Percentiles rank a stretch among this genome's conserved stretches.
phyloP scores from a whole-genome alignment of 2,329 filamentous ascomycete species.

The Coleophoma crateriformis region DNA sequence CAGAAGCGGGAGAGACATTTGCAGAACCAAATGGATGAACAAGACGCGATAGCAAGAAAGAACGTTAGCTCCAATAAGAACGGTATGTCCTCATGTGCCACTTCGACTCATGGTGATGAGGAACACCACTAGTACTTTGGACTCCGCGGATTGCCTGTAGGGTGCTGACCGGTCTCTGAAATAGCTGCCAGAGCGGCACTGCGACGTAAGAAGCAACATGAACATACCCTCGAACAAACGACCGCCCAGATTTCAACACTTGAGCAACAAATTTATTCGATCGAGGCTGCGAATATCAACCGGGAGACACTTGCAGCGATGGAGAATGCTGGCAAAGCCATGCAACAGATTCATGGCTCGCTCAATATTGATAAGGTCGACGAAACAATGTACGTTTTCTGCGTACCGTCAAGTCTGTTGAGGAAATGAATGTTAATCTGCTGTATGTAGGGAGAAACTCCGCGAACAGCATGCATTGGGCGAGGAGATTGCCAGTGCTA shows the following conservation, averaged over 20 bases:
- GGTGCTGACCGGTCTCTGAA: constrained; percentile 7
- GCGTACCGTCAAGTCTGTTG: constrained; percentile 4
- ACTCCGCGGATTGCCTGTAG: neutral
- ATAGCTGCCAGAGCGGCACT: constrained; percentile 86
- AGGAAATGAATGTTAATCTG: constrained; percentile 23
- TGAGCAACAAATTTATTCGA: constrained; percentile 92
- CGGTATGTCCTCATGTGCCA: constrained; percentile 49
- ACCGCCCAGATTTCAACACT: constrained; percentile 83
- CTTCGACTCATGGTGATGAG: neutral
- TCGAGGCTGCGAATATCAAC: constrained; percentile 98
- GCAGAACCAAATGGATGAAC: constrained; percentile 87
- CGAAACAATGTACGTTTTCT: constrained; percentile 73
- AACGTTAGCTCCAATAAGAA: constrained; percentile 85
- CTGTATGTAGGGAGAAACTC: constrained; percentile 67
- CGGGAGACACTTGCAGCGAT: constrained; percentile 91
- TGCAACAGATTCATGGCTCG: constrained; percentile 88
- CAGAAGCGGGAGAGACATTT: constrained; percentile 93
- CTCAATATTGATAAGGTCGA: constrained; percentile 94
- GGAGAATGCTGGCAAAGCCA: constrained; percentile 83
- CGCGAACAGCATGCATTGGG: constrained; percentile 89
- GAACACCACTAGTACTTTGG: neutral
- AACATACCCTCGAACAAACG: constrained; percentile 89
- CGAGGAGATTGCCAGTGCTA: constrained; percentile 85
- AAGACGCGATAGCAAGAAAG: constrained; percentile 84
- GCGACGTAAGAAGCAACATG: constrained; percentile 89